Percentiles rank a stretch among this genome's conserved stretches.
These are phyloP conservation scores for Leccinum pachyderme DNA, from an alignment of 1,284 basidiomycete species.

Conservation along the genomic window DNA sequence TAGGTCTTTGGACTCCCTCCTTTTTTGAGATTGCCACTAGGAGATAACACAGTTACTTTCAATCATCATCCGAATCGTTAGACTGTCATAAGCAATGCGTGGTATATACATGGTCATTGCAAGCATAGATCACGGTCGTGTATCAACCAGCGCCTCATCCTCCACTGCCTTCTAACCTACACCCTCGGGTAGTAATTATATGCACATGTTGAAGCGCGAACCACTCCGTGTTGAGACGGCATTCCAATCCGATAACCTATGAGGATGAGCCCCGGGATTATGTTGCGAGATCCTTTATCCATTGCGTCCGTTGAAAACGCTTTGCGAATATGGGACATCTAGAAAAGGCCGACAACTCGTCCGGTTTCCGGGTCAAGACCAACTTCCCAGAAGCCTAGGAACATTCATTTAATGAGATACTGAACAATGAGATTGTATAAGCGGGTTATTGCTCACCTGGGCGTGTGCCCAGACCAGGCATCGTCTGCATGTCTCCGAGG, in stretches of 20 bases:
- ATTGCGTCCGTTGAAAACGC: constrained; percentile 34
- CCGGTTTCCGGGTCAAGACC: constrained; percentile 74
- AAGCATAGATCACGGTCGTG: constrained; percentile 1
- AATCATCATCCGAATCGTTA: not conserved
- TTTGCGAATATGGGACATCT: constrained; percentile 20
- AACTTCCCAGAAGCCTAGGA: constrained; percentile 79
- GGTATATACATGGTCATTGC: constrained; percentile 12
- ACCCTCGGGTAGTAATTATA: constrained; percentile 9
- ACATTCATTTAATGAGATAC: constrained; percentile 16
- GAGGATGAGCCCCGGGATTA: constrained; percentile 16
- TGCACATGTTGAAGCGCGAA: constrained; percentile 44
- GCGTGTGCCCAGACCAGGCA: constrained; percentile 95
- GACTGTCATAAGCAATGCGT: not conserved
- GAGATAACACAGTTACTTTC: not conserved
- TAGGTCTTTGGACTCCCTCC: not conserved
- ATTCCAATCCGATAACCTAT: constrained; percentile 8
- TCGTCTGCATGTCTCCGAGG: constrained; percentile 94
- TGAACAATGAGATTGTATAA: not conserved
- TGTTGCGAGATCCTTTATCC: not conserved
- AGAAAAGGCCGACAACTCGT: constrained; percentile 75
- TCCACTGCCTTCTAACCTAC: constrained; percentile 13
- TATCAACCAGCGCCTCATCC: not conserved
- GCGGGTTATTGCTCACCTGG: constrained; percentile 55
- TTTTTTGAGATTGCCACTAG: not conserved
- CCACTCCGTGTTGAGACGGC: constrained; percentile 40